These are phyloP conservation scores for Cryptosporidium muris DNA, from an alignment of 169 alveolate species.

Conservation along the genomic window DNA sequence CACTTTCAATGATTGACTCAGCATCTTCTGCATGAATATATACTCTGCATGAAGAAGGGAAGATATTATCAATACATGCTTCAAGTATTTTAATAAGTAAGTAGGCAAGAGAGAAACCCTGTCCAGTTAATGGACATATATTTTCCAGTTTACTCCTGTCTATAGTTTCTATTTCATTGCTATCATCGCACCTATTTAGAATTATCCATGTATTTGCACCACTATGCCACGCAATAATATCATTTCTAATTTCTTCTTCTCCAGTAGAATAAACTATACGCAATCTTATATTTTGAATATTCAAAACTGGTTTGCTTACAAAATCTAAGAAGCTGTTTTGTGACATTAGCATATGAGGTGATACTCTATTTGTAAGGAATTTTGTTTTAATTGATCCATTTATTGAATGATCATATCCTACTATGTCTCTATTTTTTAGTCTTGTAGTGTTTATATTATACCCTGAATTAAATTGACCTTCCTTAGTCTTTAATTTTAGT, in stretches of 20 bases:
- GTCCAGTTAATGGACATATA: background rate
- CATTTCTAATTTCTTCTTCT: slow-evolving; percentile 44
- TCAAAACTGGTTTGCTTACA: no score
- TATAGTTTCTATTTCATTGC: background rate
- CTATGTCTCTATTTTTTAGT: no score
- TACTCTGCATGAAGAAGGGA: slow-evolving; percentile 53
- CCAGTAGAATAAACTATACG: slow-evolving; percentile 27
- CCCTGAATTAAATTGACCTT: background rate
- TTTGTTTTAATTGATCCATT: no score
- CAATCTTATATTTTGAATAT: slow-evolving; percentile 12
- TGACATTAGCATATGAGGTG: no score
- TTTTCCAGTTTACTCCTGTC: background rate
- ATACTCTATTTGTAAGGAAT: no score
- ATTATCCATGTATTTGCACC: slow-evolving; percentile 59
- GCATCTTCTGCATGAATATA: slow-evolving; percentile 68
- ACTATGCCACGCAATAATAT: slow-evolving; percentile 58
- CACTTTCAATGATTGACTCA: slow-evolving; percentile 63
- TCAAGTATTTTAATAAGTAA: slow-evolving; percentile 42
- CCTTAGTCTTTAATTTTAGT: slow-evolving; percentile 37
- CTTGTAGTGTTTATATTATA: no score
- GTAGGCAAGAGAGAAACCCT: slow-evolving; percentile 18
- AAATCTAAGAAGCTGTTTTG: no score
- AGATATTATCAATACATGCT: slow-evolving; percentile 5
- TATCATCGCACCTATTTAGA: slow-evolving; percentile 3
- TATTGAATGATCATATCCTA: no score